These are phyloP conservation scores for Scheffersomyces quercinus DNA, from an alignment of 1,139 yeast genomes.

Conservation along the genomic window DNA sequence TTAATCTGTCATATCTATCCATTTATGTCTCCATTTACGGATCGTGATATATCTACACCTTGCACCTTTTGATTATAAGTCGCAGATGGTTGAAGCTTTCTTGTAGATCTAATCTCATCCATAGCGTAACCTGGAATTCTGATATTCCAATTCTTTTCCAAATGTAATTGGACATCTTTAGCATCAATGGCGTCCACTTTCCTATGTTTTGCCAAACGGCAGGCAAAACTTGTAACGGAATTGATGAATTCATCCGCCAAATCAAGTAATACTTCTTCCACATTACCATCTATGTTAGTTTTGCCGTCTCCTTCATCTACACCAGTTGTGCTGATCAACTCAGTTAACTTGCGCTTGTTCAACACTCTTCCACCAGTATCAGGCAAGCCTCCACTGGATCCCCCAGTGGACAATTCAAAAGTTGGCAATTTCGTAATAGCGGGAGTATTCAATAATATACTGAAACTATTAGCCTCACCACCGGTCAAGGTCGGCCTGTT, in stretches of 20 bases:
- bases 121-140: conserved; percentile 90
- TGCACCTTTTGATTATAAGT: conserved; percentile 45
- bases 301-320: conserved; percentile 87
- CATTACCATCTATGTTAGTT: conserved; percentile 93
- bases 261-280: conserved; percentile 85
- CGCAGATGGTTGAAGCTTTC: conserved; percentile 77
- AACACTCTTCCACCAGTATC: conserved; percentile 74
- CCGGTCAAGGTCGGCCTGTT: conserved; percentile 82
- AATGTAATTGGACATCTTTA: conserved; percentile 84
- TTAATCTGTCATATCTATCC: not conserved
- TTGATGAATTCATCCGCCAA: conserved; percentile 94
- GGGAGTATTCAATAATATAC: conserved; percentile 70
- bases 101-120: conserved; percentile 83
- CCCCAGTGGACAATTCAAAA: conserved; percentile 60
- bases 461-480: conserved; percentile 70
- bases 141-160: conserved; percentile 95
- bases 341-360: conserved; percentile 85
- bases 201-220: conserved; percentile 91
- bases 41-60: conserved; percentile 20
- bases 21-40: conserved; percentile 18
- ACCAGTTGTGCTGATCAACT: conserved; percentile 79
- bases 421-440: conserved; percentile 75
- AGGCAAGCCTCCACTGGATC: conserved; percentile 29
- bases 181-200: conserved; percentile 87
- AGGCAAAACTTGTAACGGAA: conserved; percentile 88